Conservation (phyloP, 345 rosid species). For the Barbarea vulgaris region DNA sequence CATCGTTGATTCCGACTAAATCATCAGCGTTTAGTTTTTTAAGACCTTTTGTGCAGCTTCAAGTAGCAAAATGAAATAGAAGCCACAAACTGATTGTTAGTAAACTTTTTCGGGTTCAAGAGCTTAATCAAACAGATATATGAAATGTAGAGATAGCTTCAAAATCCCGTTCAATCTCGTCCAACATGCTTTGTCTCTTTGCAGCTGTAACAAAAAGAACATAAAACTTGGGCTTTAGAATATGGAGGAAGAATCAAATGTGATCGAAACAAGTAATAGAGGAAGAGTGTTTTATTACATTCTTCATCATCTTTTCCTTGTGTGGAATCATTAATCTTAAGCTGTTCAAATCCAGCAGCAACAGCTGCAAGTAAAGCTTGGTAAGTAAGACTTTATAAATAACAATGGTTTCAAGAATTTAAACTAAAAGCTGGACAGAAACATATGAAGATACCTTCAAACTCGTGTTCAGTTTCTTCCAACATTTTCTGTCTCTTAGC, state of each 20-base stretch:
- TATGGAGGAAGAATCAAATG: background rate
- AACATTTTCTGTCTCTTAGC: constrained; percentile 31
- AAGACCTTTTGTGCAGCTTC: constrained; percentile 42
- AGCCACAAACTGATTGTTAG: background rate
- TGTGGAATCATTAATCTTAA: constrained; percentile 31
- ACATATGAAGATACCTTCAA: constrained; percentile 28
- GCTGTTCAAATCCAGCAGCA: constrained; percentile 30
- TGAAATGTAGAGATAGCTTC: constrained; percentile 29
- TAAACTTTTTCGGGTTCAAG: background rate
- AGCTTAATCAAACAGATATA: background rate
- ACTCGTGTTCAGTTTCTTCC: constrained; percentile 37
- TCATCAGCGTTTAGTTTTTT: constrained; percentile 39
- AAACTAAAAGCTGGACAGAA: constrained; percentile 13
- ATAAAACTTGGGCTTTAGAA: constrained; percentile 5
- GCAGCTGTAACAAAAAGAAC: constrained; percentile 21
- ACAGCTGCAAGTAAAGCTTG: constrained; percentile 37
- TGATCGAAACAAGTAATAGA: background rate
- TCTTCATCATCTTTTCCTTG: constrained; percentile 35
- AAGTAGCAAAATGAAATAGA: background rate
- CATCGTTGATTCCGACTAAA: constrained; percentile 31
- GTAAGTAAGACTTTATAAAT: constrained; percentile 24
- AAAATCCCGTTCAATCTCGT: constrained; percentile 41
- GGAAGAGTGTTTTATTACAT: constrained; percentile 17
- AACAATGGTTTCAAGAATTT: background rate
- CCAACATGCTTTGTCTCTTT: constrained; percentile 39